Percentiles rank a stretch among this genome's conserved stretches.
Evolutionary conservation across 2,329 filamentous ascomycete species (phyloP).

Genomic region (Penicillium brasilianum): DNA sequence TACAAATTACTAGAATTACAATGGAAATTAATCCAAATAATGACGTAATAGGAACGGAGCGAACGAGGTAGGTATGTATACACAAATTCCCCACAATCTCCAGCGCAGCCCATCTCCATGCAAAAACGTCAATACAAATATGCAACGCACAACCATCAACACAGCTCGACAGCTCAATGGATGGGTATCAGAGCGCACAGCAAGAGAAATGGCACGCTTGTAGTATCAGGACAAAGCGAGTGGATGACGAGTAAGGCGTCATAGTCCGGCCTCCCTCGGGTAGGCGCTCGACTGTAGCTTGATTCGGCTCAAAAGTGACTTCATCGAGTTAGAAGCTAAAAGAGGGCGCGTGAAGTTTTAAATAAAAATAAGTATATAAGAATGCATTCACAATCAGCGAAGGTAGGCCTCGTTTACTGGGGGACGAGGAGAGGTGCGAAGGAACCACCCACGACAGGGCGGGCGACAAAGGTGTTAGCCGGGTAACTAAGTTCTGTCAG

Average conservation of each 20-base stretch:
- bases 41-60: neutral
- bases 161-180: neutral
- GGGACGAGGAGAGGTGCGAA: conserved; percentile 52
- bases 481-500: conserved; percentile 40
- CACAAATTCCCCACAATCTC: neutral
- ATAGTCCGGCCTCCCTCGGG: neutral
- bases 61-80: neutral
- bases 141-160: neutral
- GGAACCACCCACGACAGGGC: conserved; percentile 58
- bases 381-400: conserved; percentile 32
- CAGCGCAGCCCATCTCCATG: neutral
- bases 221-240: neutral
- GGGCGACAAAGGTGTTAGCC: conserved; percentile 50
- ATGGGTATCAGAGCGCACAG: conserved; percentile 5
- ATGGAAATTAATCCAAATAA: neutral
- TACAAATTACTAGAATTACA: too few relatives aligned
- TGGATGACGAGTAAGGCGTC: neutral
- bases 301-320: neutral
- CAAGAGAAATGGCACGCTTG: neutral
- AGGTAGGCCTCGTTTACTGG: conserved; percentile 11
- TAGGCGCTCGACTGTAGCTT: neutral
- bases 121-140: neutral
- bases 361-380: conserved; percentile 19
- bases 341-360: neutral
- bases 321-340: too few relatives aligned